Base-by-base conservation (phyloP, 2,329 filamentous ascomycete species). In the Oidium heveae region DNA sequence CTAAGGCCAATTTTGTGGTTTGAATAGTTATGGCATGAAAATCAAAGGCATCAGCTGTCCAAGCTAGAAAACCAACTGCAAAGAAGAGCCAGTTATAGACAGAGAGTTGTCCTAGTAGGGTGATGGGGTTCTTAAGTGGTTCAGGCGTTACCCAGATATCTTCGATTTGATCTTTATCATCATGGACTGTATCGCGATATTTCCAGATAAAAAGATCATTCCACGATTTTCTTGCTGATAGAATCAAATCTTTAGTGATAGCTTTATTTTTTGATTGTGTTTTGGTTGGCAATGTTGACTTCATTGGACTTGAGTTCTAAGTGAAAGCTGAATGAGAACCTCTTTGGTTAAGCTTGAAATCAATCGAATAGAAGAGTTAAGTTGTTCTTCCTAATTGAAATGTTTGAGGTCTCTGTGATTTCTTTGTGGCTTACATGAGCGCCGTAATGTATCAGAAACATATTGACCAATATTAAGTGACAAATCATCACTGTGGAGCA, bases 51-150 rank as follows among this genome's bases (percentile, higher is more conserved):
- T 54, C 24, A 56, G 57, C 24, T 55, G 62, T 62, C 85, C 85
- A 89, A 16, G 83, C 80, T 36, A 74, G 67, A 63, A 88, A 79
- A 2, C 83, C 84, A 12, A 86, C 80, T 0, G 83, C 59, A 68
- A 89, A 80, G 69, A 84, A 87, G 16, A 84, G 63, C 84, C 84
- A 89, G 63, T 83, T 79, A 57, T 72, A 75, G 24, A 70, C 69
- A 2, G 72, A 74, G 16, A 91, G 72, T 66, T 80, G 73, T 32
- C 71, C 72, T 57, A 86, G 70, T 33, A 89, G 71, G 39, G 72
- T 76, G 67, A 89, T 69, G 41, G 85, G 85, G 64, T 89, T 85
- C 28, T 36, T 61, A 72, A 52, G 49, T 6, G 49, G 49, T n/a
- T 52, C 49, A n/a, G 28, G 49, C 20, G 49, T 32, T 18, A 36